phyloP scores from a whole-genome alignment of 179 eudicot species.

The Nepenthes alata region DNA sequence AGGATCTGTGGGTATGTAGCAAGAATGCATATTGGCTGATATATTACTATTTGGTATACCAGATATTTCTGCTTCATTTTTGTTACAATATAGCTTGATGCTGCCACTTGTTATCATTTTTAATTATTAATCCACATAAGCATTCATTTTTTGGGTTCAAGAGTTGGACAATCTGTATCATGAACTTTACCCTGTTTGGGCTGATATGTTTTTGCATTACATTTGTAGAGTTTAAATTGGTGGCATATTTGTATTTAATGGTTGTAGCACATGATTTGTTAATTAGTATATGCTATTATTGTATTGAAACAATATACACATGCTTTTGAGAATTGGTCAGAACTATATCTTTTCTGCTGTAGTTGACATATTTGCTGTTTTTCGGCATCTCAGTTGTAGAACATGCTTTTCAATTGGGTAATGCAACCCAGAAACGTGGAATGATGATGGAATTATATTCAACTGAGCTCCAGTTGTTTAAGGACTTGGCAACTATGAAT shows the following conservation, averaged over 20 bases:
- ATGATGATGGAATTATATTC: constrained; percentile 85
- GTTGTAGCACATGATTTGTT: too few species aligned
- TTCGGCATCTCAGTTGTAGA: constrained; percentile 55
- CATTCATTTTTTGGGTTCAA: background rate
- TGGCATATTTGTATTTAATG: too few species aligned
- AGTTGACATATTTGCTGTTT: background rate
- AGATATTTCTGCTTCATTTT: background rate
- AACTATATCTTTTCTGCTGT: background rate
- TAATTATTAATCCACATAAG: background rate
- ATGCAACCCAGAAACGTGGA: constrained; percentile 69
- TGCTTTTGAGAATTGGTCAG: background rate
- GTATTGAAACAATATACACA: too few species aligned
- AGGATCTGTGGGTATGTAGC: constrained; percentile 76
- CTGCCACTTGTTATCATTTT: too few species aligned
- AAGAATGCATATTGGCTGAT: background rate
- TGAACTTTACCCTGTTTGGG: background rate
- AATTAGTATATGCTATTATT: too few species aligned
- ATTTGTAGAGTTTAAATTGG: background rate
- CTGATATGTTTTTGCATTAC: background rate
- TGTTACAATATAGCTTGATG: background rate
- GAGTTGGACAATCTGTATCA: background rate
- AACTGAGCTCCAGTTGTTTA: constrained; percentile 83
- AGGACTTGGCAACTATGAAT: constrained; percentile 58
- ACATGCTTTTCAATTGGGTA: constrained; percentile 65
- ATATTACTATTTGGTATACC: background rate